Evolutionary conservation across 495 filamentous ascomycete species (phyloP), one percentile per base, ranked within the genome.

Genomic region (Geopyxis carbonaria): DNA sequence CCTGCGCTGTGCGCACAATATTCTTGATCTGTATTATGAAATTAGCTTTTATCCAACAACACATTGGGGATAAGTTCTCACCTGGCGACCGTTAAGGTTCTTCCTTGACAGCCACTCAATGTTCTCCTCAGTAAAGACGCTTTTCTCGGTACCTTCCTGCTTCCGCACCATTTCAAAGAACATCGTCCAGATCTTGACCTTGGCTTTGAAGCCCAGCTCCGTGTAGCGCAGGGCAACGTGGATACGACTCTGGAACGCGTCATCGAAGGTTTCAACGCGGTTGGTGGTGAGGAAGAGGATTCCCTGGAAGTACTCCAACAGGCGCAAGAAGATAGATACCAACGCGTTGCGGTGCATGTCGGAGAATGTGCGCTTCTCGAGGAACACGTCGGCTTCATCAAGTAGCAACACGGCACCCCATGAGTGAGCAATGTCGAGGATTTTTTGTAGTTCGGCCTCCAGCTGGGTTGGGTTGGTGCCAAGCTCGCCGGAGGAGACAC

Each of bases 11-110:
- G 37, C 80, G 70, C 30, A 92, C 78, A 4, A 76, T 79, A 57
- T 93, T 93, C 64, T 93, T 93, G 67, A 93, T 93, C 76, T 77
- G n/a, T n/a, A n/a, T n/a, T n/a, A n/a, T n/a, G n/a, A n/a, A n/a
- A n/a, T n/a, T n/a, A n/a, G n/a, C n/a, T n/a, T n/a, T n/a, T n/a
- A n/a, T n/a, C n/a, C n/a, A n/a, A n/a, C n/a, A n/a, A 16, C 34
- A 55, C 63, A 46, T 56, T 72, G 71, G n/a, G n/a, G n/a, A n/a
- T n/a, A n/a, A n/a, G n/a, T n/a, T n/a, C n/a, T n/a, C n/a, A n/a
- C n/a, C 66, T 92, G 84, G 43, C 85, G 72, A n/a, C 85, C 85
- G 51, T 93, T 93, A 38, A 93, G 59, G 28, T 73, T 73, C 51
- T 78, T 71, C 30, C 74, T 64, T 0, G 78, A 69, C 32, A 93